Evolutionary conservation across 2,329 filamentous ascomycete species (phyloP), one percentile per base, ranked within the genome.

Genomic region (Cladobotryum mycophilum): DNA sequence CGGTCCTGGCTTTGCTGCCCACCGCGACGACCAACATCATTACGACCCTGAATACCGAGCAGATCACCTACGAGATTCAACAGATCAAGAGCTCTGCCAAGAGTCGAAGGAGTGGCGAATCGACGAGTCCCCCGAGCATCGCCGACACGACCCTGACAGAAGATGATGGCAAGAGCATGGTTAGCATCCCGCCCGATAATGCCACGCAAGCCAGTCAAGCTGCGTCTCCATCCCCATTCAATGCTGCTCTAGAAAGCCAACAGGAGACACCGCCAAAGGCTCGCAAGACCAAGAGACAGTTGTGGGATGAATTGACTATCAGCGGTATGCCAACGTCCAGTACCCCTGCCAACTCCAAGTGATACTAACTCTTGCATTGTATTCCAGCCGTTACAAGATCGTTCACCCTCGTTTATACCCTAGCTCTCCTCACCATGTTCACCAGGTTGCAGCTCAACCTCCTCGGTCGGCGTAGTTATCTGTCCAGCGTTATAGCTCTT

Each of bases 221-320:
- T 46, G 76, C 75, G 3, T 72, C 84, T 15, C 78, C 83, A 4
- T 68, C 74, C 40, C 70, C 73, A 1, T 75, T 79, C 20, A 70
- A 72, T 41, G 66, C 64, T 4, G 59, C 59, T 22, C 63, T 60
- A 6, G 66, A 71, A 47, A 69, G 56, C 8, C 61, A 63, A 48
- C 72, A 72, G 56, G 75, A 57, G 8, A 48, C 64, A 53, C 48
- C 65, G 22, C 63, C 65, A 53, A 88, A 83, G 67, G 59, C 71
- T 22, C 76, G 74, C 58, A 91, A 86, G 72, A 89, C 84, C 54
- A 97, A 97, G 78, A 82, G 88, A 45, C 91, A 97, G 72, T 76
- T 99, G 41, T 99, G 93, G 93, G 91, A 95, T 67, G 92, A 99
- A 64, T 80, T 99, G 69, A 96, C 95, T 64, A 96, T 97, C 59